Percentiles rank a stretch among this genome's conserved stretches.
Evolutionary conservation across 495 filamentous ascomycete species (phyloP).

Genomic region (Penicillium canariense): DNA sequence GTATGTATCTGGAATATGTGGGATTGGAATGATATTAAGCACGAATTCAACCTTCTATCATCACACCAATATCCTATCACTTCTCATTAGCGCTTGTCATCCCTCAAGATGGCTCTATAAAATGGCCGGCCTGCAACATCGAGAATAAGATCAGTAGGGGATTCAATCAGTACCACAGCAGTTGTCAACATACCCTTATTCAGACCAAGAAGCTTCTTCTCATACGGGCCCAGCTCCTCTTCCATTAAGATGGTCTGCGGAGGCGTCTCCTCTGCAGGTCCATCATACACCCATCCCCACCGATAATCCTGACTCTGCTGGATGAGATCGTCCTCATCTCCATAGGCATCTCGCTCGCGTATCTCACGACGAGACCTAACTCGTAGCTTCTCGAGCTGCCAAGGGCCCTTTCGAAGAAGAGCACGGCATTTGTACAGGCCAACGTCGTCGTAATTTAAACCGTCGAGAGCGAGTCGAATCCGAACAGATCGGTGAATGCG

Average conservation of each 20-base stretch:
- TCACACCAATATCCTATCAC: neutral
- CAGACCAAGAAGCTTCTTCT: slow-evolving; percentile 42
- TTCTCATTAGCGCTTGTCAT: neutral
- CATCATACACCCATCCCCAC: slow-evolving; percentile 53
- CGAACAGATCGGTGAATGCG: slow-evolving; percentile 62
- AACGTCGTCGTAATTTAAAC: slow-evolving; percentile 56
- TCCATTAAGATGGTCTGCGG: slow-evolving; percentile 39
- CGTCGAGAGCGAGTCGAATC: slow-evolving; percentile 51
- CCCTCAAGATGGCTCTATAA: slow-evolving; percentile 1
- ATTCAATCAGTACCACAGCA: neutral
- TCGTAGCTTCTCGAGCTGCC: slow-evolving; percentile 23
- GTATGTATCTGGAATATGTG: neutral
- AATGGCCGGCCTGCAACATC: neutral
- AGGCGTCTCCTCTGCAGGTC: slow-evolving; percentile 38
- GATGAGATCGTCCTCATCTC: slow-evolving; percentile 14
- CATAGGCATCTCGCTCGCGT: neutral
- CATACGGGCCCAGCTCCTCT: slow-evolving; percentile 50
- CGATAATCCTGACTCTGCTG: slow-evolving; percentile 30
- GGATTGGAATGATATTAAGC: neutral
- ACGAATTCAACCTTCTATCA: neutral
- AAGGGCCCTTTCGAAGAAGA: slow-evolving; percentile 37
- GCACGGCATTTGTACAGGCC: slow-evolving; percentile 52
- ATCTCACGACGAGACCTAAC: slow-evolving; percentile 1
- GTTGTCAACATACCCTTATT: slow-evolving; percentile 39
- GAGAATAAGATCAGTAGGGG: neutral